phyloP scores from a whole-genome alignment of 345 rosid genomes.

The Salix dunnii region DNA sequence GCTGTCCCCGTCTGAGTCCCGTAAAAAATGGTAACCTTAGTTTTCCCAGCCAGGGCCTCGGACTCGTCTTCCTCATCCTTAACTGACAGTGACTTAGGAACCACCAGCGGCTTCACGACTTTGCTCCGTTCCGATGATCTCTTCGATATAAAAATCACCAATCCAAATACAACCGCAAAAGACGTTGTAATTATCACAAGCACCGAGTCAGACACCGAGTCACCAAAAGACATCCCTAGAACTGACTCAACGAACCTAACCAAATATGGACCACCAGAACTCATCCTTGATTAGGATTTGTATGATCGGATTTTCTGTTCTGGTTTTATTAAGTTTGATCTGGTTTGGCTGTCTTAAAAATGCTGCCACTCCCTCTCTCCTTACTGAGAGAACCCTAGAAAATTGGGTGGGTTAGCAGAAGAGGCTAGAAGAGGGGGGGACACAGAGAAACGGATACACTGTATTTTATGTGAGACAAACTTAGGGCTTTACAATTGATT shows the following conservation, averaged over 20 bases:
- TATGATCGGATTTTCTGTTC: neutral
- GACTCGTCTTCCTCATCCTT: conserved; percentile 30
- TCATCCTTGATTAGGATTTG: conserved; percentile 5
- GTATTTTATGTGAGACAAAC: conserved; percentile 4
- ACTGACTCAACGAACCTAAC: conserved; percentile 44
- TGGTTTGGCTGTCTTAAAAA: neutral
- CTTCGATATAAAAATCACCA: conserved; percentile 52
- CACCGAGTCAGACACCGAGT: conserved; percentile 44
- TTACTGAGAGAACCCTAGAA: conserved; percentile 3
- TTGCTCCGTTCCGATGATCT: conserved; percentile 49
- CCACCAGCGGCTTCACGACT: conserved; percentile 47
- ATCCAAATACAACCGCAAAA: conserved; percentile 47
- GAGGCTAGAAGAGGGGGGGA: neutral
- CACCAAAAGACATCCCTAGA: conserved; percentile 39
- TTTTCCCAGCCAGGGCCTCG: conserved; percentile 39
- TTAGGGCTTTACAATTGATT: neutral
- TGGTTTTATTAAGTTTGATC: neutral
- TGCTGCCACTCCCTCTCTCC: neutral
- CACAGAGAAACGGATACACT: conserved; percentile 12
- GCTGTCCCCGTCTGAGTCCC: conserved; percentile 98
- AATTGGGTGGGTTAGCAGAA: conserved; percentile 6
- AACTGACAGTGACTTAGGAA: conserved; percentile 39
- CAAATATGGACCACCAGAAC: conserved; percentile 34
- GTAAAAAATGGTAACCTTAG: conserved; percentile 73
- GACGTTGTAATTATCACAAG: conserved; percentile 54